These are phyloP conservation scores for Fraxinus floribunda DNA, from an alignment of 305 asterid genomes.

Conservation along the genomic window DNA sequence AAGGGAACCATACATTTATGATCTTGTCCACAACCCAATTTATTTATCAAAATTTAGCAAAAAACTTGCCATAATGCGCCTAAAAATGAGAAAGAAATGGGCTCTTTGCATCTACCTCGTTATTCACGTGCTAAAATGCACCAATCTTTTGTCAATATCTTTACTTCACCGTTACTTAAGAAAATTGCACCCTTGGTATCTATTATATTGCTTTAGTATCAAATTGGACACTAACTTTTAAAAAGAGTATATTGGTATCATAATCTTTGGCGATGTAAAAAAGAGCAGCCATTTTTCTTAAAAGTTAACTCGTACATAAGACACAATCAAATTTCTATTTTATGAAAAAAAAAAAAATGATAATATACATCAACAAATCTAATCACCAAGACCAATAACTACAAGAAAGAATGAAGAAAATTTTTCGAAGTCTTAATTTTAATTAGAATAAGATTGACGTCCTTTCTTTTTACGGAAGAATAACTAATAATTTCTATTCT, in stretches of 20 bases:
- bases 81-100: conserved; percentile 16
- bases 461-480: no score
- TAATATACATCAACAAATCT: neutral
- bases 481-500: no score
- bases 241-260: neutral
- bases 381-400: neutral
- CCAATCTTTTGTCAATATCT: conserved; percentile 29
- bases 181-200: neutral
- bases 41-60: neutral
- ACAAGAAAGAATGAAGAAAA: neutral
- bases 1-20: no score
- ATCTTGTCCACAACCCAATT: neutral
- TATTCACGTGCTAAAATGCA: conserved; percentile 57
- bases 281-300: neutral
- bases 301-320: neutral
- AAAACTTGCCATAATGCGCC: conserved; percentile 4
- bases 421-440: neutral
- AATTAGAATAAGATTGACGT: no score
- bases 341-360: neutral
- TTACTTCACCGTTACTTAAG: conserved; percentile 15
- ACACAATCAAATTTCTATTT: neutral
- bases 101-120: conserved; percentile 45
- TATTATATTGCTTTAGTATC: neutral
- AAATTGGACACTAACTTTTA: neutral
- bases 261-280: neutral